Evolutionary conservation across 352 stramenopile species (phyloP), one percentile per base, ranked within the genome.

Genomic region (Phytophthora ramorum): DNA sequence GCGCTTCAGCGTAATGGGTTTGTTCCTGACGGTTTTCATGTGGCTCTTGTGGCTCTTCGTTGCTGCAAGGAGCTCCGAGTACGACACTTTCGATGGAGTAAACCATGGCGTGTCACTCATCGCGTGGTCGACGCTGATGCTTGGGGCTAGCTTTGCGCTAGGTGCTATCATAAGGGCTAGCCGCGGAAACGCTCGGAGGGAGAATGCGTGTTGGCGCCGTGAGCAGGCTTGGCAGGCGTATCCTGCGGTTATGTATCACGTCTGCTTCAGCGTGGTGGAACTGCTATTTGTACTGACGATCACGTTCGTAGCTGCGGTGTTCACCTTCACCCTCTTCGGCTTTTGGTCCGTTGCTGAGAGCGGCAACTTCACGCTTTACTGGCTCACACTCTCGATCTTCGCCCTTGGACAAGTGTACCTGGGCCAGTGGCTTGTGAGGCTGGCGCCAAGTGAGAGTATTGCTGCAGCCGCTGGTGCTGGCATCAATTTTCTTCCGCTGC

Each of bases 211-310:
- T 43, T 73, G 58, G 65, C 58, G 45, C n/a, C 69, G 63, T 38
- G 69, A 76, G 37, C 63, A 66, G 14, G 57, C 68, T 30, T 68
- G 63, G 52, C 61, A 55, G 48, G 60, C 57, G 41, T 73, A 76
- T 48, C 58, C 58, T 41, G 46, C 63, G 13, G 43, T 60, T 38
- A 19, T 24, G 28, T 76, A 68, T 35, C 58, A 69, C 58, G 32
- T 63, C 6, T 68, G 50, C 55, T 67, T 37, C 12, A 63, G 26
- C 32, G 28, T 62, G 38, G 47, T 63, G n/a, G 68, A 76, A 5
- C 17, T 63, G 20, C 7, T 52, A n/a, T 48, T 69, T 45, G 53
- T 57, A 6, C 32, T 66, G 5, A 37, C 40, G 12, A 20, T 69
- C 22, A 64, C 63, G 16, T 55, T 76, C 46, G 38, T 73, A 30